phyloP scores from a whole-genome alignment of 1,139 yeast species.

The Yamadazyma pseudoaaseri region DNA sequence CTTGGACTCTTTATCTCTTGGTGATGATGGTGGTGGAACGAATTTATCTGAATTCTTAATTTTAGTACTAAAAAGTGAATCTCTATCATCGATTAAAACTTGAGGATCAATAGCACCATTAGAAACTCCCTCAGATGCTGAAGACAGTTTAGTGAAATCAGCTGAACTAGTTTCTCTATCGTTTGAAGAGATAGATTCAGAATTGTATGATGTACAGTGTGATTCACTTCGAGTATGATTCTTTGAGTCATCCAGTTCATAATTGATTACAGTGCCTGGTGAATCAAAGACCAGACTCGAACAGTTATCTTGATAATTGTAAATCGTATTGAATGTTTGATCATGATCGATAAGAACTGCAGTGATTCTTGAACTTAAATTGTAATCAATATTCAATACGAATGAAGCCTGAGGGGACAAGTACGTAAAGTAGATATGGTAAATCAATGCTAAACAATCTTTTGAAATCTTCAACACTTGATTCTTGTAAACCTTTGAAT shows the following conservation, averaged over 20 bases:
- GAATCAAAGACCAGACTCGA: not conserved
- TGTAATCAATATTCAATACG: conserved; percentile 68
- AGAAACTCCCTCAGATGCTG: not conserved
- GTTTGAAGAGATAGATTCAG: not conserved
- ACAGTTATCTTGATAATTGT: not conserved
- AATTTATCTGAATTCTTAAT: not conserved
- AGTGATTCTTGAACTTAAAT: conserved; percentile 49
- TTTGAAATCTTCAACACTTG: conserved; percentile 45
- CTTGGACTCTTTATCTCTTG: conserved; percentile 48
- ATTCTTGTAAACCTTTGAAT: conserved; percentile 14
- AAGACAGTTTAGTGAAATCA: not conserved
- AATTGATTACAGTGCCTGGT: not conserved
- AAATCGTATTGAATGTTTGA: conserved; percentile 1
- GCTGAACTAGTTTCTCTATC: not conserved
- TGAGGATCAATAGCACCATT: not conserved
- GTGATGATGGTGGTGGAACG: conserved; percentile 6
- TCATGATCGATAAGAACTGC: conserved; percentile 33
- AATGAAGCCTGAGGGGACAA: conserved; percentile 70
- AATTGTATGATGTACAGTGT: not conserved
- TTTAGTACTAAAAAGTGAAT: conserved; percentile 6
- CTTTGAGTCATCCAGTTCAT: not conserved
- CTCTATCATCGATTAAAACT: not conserved
- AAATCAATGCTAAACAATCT: conserved; percentile 56
- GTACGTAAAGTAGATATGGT: conserved; percentile 64
- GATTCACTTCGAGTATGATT: not conserved